phyloP scores from a whole-genome alignment of 2,329 filamentous ascomycete species.

The Fusarium setosum region DNA sequence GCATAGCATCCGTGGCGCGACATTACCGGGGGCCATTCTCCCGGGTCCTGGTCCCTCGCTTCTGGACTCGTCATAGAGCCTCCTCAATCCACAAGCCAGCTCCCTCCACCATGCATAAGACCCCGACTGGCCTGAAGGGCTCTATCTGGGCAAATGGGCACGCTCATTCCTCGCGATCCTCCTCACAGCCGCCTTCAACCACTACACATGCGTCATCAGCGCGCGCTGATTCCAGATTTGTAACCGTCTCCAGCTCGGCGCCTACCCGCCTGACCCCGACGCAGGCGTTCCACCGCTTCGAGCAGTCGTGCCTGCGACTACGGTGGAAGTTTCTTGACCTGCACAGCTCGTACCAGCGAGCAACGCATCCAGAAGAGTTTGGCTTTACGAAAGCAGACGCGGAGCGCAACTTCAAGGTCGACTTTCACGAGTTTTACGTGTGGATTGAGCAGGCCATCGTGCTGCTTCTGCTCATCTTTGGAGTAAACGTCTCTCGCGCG shows the following conservation, averaged over 20 bases:
- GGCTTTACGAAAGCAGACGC: slow-evolving; percentile 57
- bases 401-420: slow-evolving; percentile 80
- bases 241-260: not conserved
- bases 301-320: slow-evolving; percentile 69
- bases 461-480: slow-evolving; percentile 73
- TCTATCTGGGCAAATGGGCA: slow-evolving; percentile 42
- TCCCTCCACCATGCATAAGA: slow-evolving; percentile 29
- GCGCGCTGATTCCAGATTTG: not conserved
- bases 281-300: slow-evolving; percentile 66
- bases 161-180: slow-evolving; percentile 27
- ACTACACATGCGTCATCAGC: not conserved
- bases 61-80: not conserved
- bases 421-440: slow-evolving; percentile 82
- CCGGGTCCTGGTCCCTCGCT: not conserved
- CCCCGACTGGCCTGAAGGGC: slow-evolving; percentile 26
- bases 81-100: not conserved
- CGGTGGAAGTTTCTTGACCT: slow-evolving; percentile 74
- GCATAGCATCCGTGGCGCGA: not conserved
- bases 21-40: not conserved
- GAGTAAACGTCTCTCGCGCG: slow-evolving; percentile 60
- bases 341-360: slow-evolving; percentile 65
- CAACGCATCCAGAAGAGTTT: slow-evolving; percentile 52
- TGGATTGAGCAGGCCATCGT: slow-evolving; percentile 78
- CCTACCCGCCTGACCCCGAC: slow-evolving; percentile 40
- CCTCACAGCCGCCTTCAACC: slow-evolving; percentile 17